phyloP scores from a whole-genome alignment of 78 protist species.

The Dictyostelium citrinum region DNA sequence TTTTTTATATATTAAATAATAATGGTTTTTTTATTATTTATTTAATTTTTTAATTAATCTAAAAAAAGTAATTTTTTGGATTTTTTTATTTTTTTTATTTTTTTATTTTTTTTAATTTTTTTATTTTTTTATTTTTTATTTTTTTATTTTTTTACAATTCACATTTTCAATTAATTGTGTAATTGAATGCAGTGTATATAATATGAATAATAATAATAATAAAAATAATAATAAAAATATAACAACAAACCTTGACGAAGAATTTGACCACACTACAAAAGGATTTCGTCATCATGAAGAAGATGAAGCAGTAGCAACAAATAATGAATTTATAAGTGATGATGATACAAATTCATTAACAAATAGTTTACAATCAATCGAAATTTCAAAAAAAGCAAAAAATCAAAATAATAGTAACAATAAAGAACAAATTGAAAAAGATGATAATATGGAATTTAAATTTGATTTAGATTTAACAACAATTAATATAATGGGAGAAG shows the following conservation, averaged over 20 bases:
- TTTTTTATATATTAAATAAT: too few species aligned
- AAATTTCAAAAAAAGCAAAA: background rate
- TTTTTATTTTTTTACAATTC: too few species aligned
- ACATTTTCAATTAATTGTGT: too few species aligned
- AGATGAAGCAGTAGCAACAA: background rate
- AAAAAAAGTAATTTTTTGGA: too few species aligned
- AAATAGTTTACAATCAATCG: background rate
- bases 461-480: conserved; percentile 49
- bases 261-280: background rate
- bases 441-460: conserved; percentile 35
- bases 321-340: background rate
- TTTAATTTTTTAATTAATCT: too few species aligned
- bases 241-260: background rate
- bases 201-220: background rate
- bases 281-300: background rate
- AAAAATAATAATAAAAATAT: background rate
- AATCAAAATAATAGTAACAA: background rate
- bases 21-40: too few species aligned
- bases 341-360: background rate
- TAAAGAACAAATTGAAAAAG: background rate
- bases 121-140: too few species aligned
- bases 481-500: background rate
- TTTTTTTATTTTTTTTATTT: background rate
- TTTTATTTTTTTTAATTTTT: background rate
- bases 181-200: too few species aligned